phyloP scores from a whole-genome alignment of 129 eudicot species.

The Helichrysum umbraculigerum region DNA sequence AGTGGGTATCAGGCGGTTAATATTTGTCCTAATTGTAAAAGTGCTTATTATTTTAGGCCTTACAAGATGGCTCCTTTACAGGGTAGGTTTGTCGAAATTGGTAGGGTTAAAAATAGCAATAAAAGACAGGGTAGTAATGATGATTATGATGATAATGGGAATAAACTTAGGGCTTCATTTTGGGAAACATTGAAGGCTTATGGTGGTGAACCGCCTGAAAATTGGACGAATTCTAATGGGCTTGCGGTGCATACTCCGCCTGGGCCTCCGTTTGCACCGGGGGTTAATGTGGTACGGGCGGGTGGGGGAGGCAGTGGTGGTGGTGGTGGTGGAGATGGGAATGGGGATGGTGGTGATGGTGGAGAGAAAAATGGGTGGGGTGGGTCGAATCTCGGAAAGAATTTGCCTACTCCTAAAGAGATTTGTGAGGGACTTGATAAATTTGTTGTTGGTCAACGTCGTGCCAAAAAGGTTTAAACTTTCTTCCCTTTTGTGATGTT shows the following conservation, averaged over 20 bases:
- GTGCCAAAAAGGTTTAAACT: conserved; percentile 76
- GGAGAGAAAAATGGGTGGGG: conserved; percentile 78
- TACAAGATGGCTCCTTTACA: conserved; percentile 77
- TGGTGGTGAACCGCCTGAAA: conserved; percentile 68
- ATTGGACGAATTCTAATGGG: conserved; percentile 57
- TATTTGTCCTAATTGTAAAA: conserved; percentile 83
- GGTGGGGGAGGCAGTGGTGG: conserved; percentile 30
- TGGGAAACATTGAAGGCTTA: conserved; percentile 72
- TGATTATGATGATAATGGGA: conserved; percentile 38
- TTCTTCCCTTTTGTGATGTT: conserved; percentile 20
- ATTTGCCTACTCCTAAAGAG: conserved; percentile 94
- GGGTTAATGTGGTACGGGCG: conserved; percentile 59
- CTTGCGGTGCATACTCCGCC: conserved; percentile 75
- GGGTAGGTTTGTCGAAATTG: conserved; percentile 87
- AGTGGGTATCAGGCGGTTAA: conserved; percentile 65
- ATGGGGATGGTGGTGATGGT: conserved; percentile 30
- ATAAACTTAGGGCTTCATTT: conserved; percentile 53
- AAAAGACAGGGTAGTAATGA: conserved; percentile 6
- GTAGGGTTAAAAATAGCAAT: conserved; percentile 43
- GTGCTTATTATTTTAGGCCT: conserved; percentile 71
- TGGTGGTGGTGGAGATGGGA: conserved; percentile 37
- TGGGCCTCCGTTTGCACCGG: conserved; percentile 81
- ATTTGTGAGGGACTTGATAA: conserved; percentile 87
- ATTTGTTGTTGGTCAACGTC: conserved; percentile 86
- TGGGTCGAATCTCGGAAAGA: conserved; percentile 80